These are phyloP conservation scores for Mucuna pruriens DNA, from an alignment of 306 rosid species.

Conservation along the genomic window DNA sequence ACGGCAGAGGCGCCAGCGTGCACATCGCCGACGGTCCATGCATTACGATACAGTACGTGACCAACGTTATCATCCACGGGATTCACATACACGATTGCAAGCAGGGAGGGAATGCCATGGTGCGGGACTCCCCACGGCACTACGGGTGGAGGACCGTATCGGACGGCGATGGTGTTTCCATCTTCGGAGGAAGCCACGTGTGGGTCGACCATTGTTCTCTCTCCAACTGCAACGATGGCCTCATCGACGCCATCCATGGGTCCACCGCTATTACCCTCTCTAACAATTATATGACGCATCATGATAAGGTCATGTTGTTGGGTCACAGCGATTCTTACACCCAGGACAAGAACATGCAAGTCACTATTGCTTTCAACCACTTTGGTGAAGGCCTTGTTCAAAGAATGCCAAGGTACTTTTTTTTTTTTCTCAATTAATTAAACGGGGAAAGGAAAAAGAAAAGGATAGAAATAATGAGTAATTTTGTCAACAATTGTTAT, in stretches of 20 bases:
- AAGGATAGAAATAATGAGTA: background rate
- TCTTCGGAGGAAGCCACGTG: constrained; percentile 83
- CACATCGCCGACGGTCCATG: constrained; percentile 97
- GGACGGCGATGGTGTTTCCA: constrained; percentile 96
- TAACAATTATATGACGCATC: constrained; percentile 93
- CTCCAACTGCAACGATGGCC: constrained; percentile 79
- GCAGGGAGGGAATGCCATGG: constrained; percentile 89
- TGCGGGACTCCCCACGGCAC: constrained; percentile 79
- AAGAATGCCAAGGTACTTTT: constrained; percentile 98
- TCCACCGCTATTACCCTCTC: constrained; percentile 85
- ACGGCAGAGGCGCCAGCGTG: constrained; percentile 88
- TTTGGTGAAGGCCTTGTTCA: constrained; percentile 98
- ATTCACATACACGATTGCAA: constrained; percentile 84
- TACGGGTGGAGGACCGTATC: constrained; percentile 91
- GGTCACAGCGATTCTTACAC: constrained; percentile 91
- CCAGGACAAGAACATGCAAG: constrained; percentile 87
- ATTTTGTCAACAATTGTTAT: background rate
- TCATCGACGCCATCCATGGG: constrained; percentile 88
- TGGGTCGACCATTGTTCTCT: constrained; percentile 95
- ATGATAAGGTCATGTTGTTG: constrained; percentile 92
- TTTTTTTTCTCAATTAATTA: too few relatives aligned
- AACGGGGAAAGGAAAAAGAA: background rate
- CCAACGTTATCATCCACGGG: constrained; percentile 85
- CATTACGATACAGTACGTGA: constrained; percentile 86
- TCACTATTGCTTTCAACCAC: constrained; percentile 94